Evolutionary conservation across 331 rosid genomes (phyloP).

Genomic region (Erythrophleum ivorense): DNA sequence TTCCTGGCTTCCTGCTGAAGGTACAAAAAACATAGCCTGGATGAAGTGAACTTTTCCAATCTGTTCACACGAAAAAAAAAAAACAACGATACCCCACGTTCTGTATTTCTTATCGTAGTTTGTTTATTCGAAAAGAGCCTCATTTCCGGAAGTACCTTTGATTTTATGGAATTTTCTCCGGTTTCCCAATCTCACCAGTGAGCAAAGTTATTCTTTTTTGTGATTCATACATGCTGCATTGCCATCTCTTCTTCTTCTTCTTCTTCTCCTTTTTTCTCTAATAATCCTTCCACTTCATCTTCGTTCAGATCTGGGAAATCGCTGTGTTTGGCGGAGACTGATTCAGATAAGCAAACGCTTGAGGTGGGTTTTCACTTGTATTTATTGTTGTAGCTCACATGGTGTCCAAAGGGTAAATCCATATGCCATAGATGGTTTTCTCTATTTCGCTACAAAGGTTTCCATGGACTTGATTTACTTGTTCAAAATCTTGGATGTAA

Average conservation of each 20-base stretch:
- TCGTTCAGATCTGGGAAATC: slow-evolving; percentile 64
- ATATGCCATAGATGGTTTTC: slow-evolving; percentile 30
- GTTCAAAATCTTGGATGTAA: slow-evolving; percentile 34
- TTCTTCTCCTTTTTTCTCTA: slow-evolving; percentile 4
- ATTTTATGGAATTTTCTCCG: slow-evolving; percentile 18
- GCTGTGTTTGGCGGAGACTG: slow-evolving; percentile 43
- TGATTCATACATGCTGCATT: slow-evolving; percentile 39
- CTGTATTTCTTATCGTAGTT: slow-evolving; percentile 29
- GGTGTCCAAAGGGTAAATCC: slow-evolving; percentile 37
- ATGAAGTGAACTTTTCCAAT: slow-evolving; percentile 56
- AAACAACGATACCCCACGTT: slow-evolving; percentile 66
- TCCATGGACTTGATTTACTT: slow-evolving; percentile 39
- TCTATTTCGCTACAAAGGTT: slow-evolving; percentile 32
- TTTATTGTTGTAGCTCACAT: slow-evolving; percentile 24
- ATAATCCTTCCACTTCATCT: slow-evolving; percentile 20
- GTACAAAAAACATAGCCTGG: slow-evolving; percentile 40
- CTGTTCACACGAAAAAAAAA: slow-evolving; percentile 38
- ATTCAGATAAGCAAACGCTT: slow-evolving; percentile 33
- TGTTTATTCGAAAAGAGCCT: slow-evolving; percentile 41
- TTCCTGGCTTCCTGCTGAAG: slow-evolving; percentile 51
- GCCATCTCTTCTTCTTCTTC: slow-evolving; percentile 26
- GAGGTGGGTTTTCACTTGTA: slow-evolving; percentile 48
- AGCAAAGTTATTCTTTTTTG: slow-evolving; percentile 39
- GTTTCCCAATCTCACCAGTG: slow-evolving; percentile 39
- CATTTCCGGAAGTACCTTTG: slow-evolving; percentile 48